Evolutionary conservation across 2,329 filamentous ascomycete species (phyloP).

Genomic region (Ceratocystis colombiana): DNA sequence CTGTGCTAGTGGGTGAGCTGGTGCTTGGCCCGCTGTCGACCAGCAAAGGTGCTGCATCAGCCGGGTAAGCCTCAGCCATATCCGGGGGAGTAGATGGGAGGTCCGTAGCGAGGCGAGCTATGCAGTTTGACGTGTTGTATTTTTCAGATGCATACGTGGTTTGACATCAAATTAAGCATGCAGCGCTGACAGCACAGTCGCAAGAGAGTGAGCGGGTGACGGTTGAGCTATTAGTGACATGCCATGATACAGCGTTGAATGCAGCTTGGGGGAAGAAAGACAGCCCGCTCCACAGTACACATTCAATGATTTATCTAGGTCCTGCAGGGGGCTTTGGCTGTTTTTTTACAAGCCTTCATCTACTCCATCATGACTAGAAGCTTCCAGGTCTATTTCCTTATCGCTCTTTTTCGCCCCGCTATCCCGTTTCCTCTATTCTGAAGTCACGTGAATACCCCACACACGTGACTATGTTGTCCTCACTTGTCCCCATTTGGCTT

Average conservation of each 20-base stretch:
- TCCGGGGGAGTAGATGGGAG: neutral
- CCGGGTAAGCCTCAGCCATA: slow-evolving; percentile 19
- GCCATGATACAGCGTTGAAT: neutral
- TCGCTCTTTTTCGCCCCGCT: neutral
- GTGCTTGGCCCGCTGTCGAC: neutral
- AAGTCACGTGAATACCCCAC: neutral
- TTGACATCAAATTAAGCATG: neutral
- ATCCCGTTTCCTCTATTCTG: too few relatives aligned
- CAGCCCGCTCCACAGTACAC: too few relatives aligned
- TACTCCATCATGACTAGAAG: neutral
- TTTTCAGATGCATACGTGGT: neutral
- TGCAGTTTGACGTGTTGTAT: neutral
- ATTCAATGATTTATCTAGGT: too few relatives aligned
- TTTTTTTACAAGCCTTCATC: too few relatives aligned
- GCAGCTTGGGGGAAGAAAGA: neutral
- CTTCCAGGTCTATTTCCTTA: neutral
- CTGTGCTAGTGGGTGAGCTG: neutral
- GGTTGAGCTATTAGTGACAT: neutral
- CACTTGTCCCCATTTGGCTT: too few relatives aligned
- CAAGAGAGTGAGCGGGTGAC: neutral
- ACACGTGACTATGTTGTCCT: neutral
- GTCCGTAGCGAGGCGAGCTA: neutral
- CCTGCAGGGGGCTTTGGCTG: too few relatives aligned
- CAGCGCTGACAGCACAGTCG: neutral
- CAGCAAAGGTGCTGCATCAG: slow-evolving; percentile 7